phyloP scores from a whole-genome alignment of 768 basidiomycete species.

The Tulasnella sp. region DNA sequence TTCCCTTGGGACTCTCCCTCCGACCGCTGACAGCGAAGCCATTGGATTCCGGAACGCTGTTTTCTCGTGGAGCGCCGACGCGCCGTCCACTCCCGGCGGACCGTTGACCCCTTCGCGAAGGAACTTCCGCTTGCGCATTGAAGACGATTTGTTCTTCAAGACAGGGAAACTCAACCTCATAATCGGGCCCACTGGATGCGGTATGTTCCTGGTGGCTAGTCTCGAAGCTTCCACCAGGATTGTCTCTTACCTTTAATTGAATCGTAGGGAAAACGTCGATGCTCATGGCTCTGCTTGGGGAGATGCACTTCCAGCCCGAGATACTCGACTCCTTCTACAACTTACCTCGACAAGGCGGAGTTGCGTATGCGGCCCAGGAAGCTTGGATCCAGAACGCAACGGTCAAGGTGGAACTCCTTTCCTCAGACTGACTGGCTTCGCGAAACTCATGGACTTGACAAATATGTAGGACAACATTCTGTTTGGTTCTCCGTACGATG shows the following conservation, averaged over 20 bases:
- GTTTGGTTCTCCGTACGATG: slow-evolving; percentile 34
- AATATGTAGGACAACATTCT: slow-evolving; percentile 44
- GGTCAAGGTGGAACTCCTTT: slow-evolving; percentile 35
- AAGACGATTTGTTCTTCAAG: slow-evolving; percentile 25
- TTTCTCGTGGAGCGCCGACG: slow-evolving; percentile 37
- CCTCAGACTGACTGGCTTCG: not conserved
- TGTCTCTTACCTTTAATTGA: not conserved
- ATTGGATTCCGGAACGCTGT: slow-evolving; percentile 28
- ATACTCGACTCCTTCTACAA: slow-evolving; percentile 48
- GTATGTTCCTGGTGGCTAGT: not conserved
- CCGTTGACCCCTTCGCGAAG: slow-evolving; percentile 34
- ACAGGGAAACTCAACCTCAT: slow-evolving; percentile 28
- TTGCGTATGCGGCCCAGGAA: slow-evolving; percentile 76
- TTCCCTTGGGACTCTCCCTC: slow-evolving; percentile 7
- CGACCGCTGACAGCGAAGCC: slow-evolving; percentile 11
- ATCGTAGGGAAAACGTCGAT: slow-evolving; percentile 16
- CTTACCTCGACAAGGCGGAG: slow-evolving; percentile 53
- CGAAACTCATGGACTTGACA: not conserved
- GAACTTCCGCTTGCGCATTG: slow-evolving; percentile 25
- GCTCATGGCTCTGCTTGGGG: slow-evolving; percentile 28
- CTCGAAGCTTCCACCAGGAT: not conserved
- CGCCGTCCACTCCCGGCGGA: slow-evolving; percentile 40
- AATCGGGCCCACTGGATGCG: slow-evolving; percentile 27
- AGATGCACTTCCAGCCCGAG: slow-evolving; percentile 28
- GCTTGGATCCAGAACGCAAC: slow-evolving; percentile 80